Evolutionary conservation across 805 yeast genomes (phyloP), one percentile per base, ranked within the genome.

Genomic region (Cyberlindnera xishuangbannaensis): DNA sequence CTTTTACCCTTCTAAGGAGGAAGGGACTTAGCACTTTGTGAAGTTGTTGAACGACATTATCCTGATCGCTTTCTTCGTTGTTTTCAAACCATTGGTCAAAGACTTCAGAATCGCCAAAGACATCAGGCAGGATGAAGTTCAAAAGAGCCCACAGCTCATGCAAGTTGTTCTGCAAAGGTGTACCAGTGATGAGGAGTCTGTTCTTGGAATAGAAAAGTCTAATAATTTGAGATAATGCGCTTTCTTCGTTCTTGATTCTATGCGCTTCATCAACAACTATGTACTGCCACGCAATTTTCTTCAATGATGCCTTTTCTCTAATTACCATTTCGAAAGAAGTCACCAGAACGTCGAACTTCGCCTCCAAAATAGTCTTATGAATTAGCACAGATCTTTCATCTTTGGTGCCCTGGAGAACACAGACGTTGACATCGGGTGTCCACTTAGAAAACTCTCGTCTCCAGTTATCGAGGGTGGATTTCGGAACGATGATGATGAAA

Each of bases 111-210:
- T 88, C 96, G 15, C 95, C 88, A 60, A 90, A 92, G 8, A 90
- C 94, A 62, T 92, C 97, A 0, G 98, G 97, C 16, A 90, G 61
- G 21, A 90, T 59, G 58, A 88, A 90, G 56, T 90, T 92, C 38
- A 90, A 64, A 33, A 90, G 66, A 0, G 97, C 96, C 98, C 98
- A 90, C 34, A 90, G 66, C 59, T 92, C 98, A 59, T 92, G 98
- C 35, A 90, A 63, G 45, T 92, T 92, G 56, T 90, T 90, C 52
- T 90, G 98, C 33, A 90, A 62, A 0, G 98, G 98, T 0, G 98
- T 90, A 44, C 98, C 98, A 0, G 98, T 90, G 40, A 90, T 87
- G 37, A 90, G 64, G 28, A 90, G 61, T 40, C 98, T 67, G 55
- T 85, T 85, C 37, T 78, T 75, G 13, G 96, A 85, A 54, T 83